Evolutionary conservation across 345 rosid species (phyloP), one percentile per base, ranked within the genome.

Genomic region (Citrus glauca): DNA sequence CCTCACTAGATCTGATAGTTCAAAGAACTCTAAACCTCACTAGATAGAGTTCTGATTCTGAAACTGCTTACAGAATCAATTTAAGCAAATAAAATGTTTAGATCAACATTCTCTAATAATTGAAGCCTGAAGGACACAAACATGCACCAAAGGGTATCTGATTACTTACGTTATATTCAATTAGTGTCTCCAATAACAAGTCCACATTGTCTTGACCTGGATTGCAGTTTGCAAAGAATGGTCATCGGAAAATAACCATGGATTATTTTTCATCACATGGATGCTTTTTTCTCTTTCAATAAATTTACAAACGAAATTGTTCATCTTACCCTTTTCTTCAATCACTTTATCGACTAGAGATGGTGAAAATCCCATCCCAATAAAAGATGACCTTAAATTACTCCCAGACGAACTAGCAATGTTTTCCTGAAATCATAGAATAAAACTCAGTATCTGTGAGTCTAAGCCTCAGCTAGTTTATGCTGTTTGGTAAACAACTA

Each of bases 351-450:
- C 88, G 9, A 91, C 92, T 79, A 89, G 92, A 78, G 89, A 83
- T 28, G 97, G 83, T 32, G 74, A 64, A 81, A 87, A 96, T 48
- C 99, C 97, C 99, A 96, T 94, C 83, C 86, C 97, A 70, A 84
- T 77, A 30, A 96, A 80, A 73, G 84, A 85, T 17, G 97, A 89
- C 80, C 90, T 88, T 10, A 85, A 73, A 77, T 82, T 78, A 89
- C 89, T 89, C 80, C 89, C 87, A 33, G 98, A 92, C 78, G 99
- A 94, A 79, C 98, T 92, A 78, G 99, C 92, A 60, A 73, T 85
- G 80, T 85, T 82, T 57, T 87, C 87, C 99, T 96, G 89, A 72
- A 81, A 70, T 69, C 11, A n/a, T 66, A 22, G 61, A 50, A 25
- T 35, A 85, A 25, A 63, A 55, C 25, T 72, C 62, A 71, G 19